Percentiles rank a stretch among this genome's conserved stretches.
Evolutionary conservation across 805 yeast genomes (phyloP).

Genomic region (Vanderwaltozyma polyspora): DNA sequence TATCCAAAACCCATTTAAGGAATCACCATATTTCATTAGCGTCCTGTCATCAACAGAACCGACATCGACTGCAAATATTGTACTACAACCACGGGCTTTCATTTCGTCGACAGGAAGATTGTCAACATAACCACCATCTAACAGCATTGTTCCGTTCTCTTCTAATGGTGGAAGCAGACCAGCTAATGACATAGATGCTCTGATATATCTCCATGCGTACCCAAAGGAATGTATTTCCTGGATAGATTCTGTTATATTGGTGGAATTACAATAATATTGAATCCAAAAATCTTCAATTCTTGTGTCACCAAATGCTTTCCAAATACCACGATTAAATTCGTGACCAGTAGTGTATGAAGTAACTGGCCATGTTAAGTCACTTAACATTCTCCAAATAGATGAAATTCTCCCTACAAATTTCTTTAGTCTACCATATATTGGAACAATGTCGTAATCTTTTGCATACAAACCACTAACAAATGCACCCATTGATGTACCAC

Average conservation of each 20-base stretch:
- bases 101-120: conserved; percentile 87
- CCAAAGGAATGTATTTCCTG: conserved; percentile 93
- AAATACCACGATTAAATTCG: conserved; percentile 92
- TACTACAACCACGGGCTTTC: conserved; percentile 79
- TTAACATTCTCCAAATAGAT: conserved; percentile 71
- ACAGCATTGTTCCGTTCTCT: conserved; percentile 80
- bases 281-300: conserved; percentile 97
- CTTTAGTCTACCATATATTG: conserved; percentile 82
- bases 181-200: conserved; percentile 95
- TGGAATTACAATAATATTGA: conserved; percentile 76
- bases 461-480: conserved; percentile 95
- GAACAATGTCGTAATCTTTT: conserved; percentile 79
- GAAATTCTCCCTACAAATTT: conserved; percentile 74
- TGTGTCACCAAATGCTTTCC: conserved; percentile 88
- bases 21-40: conserved; percentile 84
- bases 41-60: conserved; percentile 90
- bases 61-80: conserved; percentile 87
- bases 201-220: conserved; percentile 86
- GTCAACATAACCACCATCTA: conserved; percentile 95
- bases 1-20: conserved; percentile 89
- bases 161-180: conserved; percentile 80
- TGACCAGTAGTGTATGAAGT: conserved; percentile 95
- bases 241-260: conserved; percentile 86
- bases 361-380: conserved; percentile 85
- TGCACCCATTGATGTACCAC: conserved; percentile 95